These are phyloP conservation scores for Trichaptum fuscoviolaceum DNA, from an alignment of 768 basidiomycete genomes.

Conservation along the genomic window DNA sequence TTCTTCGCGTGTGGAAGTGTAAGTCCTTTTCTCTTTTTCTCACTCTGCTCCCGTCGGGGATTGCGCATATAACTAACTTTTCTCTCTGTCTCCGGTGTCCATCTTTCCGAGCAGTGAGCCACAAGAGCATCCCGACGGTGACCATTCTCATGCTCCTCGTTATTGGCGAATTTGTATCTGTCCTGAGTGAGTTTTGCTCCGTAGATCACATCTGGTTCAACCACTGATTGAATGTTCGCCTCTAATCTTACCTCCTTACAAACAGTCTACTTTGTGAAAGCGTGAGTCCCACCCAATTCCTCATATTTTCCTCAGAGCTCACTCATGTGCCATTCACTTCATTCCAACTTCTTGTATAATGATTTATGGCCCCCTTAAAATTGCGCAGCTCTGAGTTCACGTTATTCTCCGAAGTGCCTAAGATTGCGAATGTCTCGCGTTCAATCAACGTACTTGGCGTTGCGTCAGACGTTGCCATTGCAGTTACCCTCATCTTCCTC, in stretches of 20 bases:
- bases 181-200: neutral
- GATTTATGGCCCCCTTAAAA: neutral
- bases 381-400: neutral
- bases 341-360: neutral
- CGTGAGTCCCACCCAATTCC: neutral
- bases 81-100: neutral
- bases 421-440: neutral
- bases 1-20: neutral
- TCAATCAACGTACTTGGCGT: neutral
- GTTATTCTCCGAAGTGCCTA: neutral
- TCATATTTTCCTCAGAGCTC: neutral
- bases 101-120: neutral
- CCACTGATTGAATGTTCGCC: no score
- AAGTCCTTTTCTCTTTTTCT: neutral
- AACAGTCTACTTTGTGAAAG: neutral
- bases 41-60: neutral
- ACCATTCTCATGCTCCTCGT: neutral
- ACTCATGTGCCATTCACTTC: neutral
- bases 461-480: neutral
- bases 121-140: conserved; percentile 1
- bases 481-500: neutral
- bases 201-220: no score
- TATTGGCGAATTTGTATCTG: neutral
- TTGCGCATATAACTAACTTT: neutral
- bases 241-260: neutral